Evolutionary conservation across 1,139 yeast genomes (phyloP).

Genomic region (Starmera stellimalicola): DNA sequence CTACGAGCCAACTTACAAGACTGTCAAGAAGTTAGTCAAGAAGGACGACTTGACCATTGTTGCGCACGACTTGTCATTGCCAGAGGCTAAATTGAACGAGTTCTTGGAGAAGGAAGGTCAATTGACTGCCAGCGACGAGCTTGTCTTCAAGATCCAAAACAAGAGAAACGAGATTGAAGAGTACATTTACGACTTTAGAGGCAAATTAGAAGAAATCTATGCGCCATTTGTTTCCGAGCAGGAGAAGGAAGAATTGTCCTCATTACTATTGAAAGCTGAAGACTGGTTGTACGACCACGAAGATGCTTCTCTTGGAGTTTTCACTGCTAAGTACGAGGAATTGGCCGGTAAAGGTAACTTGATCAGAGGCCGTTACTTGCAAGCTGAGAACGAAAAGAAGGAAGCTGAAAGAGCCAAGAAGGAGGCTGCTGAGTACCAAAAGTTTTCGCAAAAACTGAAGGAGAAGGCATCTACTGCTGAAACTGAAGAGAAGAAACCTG

Average conservation of each 20-base stretch:
- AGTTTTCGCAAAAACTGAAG: conserved; percentile 85
- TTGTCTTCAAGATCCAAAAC: conserved; percentile 98
- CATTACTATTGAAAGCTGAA: conserved; percentile 76
- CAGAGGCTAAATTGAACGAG: conserved; percentile 46
- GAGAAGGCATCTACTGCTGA: conserved; percentile 31
- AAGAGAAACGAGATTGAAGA: conserved; percentile 97
- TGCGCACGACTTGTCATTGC: conserved; percentile 57
- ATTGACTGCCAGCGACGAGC: conserved; percentile 83
- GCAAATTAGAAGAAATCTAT: conserved; percentile 90
- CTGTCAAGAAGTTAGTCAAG: conserved; percentile 90
- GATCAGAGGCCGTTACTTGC: conserved; percentile 89
- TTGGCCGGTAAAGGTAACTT: conserved; percentile 90
- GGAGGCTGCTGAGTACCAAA: conserved; percentile 82
- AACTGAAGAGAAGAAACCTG: conserved; percentile 20
- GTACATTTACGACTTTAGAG: conserved; percentile 95
- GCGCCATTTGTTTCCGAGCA: conserved; percentile 81
- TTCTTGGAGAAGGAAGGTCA: conserved; percentile 76
- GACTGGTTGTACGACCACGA: conserved; percentile 99
- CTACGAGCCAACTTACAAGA: conserved; percentile 75
- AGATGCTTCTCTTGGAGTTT: conserved; percentile 92
- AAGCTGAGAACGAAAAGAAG: conserved; percentile 92
- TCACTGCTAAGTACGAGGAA: conserved; percentile 97
- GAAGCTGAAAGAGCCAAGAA: conserved; percentile 80
- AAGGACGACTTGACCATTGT: conserved; percentile 64
- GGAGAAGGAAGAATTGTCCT: conserved; percentile 75